Evolutionary conservation across 495 filamentous ascomycete species (phyloP).

Genomic region (Aspergillus steynii): DNA sequence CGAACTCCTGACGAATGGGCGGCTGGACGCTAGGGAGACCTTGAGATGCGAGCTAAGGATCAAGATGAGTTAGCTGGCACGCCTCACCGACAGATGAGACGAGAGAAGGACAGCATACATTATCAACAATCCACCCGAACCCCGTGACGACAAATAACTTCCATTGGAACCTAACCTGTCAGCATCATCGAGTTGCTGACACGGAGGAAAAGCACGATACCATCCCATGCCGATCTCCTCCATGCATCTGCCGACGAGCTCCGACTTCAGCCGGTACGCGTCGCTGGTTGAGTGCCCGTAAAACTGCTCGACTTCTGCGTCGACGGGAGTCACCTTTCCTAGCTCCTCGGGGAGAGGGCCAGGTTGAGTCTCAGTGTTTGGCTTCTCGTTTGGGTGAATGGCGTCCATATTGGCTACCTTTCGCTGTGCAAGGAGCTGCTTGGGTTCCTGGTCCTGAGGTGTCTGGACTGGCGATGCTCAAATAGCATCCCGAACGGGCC

Average conservation of each 20-base stretch:
- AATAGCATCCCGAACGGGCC: too few species aligned
- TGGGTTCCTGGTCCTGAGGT: background rate
- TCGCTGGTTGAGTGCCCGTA: constrained; percentile 35
- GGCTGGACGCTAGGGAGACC: constrained; percentile 34
- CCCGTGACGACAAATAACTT: constrained; percentile 35
- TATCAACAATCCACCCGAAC: constrained; percentile 39
- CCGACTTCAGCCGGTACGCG: constrained; percentile 37
- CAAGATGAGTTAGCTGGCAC: background rate
- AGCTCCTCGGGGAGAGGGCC: constrained; percentile 9
- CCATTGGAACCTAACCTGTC: constrained; percentile 32
- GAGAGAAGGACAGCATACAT: constrained; percentile 16
- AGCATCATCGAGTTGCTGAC: background rate
- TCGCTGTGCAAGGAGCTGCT: background rate
- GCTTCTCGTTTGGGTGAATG: constrained; percentile 18
- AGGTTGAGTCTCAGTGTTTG: background rate
- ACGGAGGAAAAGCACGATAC: constrained; percentile 11
- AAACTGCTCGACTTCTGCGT: constrained; percentile 27
- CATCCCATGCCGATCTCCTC: constrained; percentile 38
- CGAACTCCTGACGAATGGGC: constrained; percentile 31
- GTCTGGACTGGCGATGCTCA: background rate
- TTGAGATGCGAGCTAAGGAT: constrained; percentile 30
- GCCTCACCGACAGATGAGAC: background rate
- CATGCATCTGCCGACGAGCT: constrained; percentile 32
- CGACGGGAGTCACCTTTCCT: constrained; percentile 24
- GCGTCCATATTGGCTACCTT: constrained; percentile 19